Base-by-base conservation (phyloP, 257 asterid species). In the Solanum piurae region DNA sequence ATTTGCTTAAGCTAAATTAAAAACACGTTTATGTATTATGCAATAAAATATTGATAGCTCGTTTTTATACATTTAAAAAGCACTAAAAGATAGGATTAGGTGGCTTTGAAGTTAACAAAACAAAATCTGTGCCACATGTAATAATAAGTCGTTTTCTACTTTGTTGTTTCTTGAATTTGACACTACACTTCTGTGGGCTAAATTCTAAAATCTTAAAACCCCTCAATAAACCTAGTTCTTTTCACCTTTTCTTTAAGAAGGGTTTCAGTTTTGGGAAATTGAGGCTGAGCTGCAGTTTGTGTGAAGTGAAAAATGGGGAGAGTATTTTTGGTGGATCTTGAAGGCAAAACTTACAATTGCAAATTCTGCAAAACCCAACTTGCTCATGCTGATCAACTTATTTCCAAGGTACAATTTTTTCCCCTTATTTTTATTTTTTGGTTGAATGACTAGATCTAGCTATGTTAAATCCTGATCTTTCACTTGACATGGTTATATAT, bases 351-450 rank as follows among this genome's bases (percentile, higher is more conserved):
- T 72, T 96, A 93, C 92, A 93, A 90, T 44, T 96, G 98, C 98
- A 96, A 93, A 89, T 92, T 88, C 89, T 96, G 98, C 90, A 91
- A 95, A 89, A 94, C 98, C 83, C 92, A 91, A 23, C 89, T 95
- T 62, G 98, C 91, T 34, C 92, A 89, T 69, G 93, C 90, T 64
- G 94, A 92, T 66, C 92, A 94, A 29, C 89, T 94, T 40, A 86
- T 93, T 86, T 93, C 98, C 83, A 84, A 58, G 93, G 98, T 95
- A 87, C 29, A 55, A n/a, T 75, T 33, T n/a, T 14, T 55, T 13
- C 77, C 1, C 44, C 23, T 29, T 5, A 9, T 31, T 73, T 10
- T 62, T 37, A 16, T 74, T 5, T 4, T 27, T 29, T 16, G 20
- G 52, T 75, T 75, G 31, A 75, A 37, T 75, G 20, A 21, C 55